phyloP scores from a whole-genome alignment of 2,329 filamentous ascomycete species.

The Aspergillus viridinutans region DNA sequence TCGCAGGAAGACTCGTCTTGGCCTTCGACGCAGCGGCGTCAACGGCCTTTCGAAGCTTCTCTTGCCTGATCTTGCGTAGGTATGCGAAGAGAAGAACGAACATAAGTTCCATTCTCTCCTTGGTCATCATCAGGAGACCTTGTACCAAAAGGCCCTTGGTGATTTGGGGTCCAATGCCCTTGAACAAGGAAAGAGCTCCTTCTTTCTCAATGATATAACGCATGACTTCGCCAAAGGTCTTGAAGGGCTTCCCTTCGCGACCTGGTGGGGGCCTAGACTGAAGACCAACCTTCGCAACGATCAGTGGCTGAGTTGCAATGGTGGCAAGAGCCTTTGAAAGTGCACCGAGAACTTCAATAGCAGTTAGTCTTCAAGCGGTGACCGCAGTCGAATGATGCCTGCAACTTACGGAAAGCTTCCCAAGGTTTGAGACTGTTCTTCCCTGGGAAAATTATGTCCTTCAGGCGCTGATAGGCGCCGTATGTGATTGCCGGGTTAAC shows the following conservation, averaged over 20 bases:
- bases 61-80: slow-evolving; percentile 63
- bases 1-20: slow-evolving; percentile 48
- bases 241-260: slow-evolving; percentile 85
- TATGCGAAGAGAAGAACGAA: slow-evolving; percentile 86
- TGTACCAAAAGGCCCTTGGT: slow-evolving; percentile 90
- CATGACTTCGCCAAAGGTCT: slow-evolving; percentile 92
- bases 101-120: slow-evolving; percentile 86
- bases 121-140: slow-evolving; percentile 97
- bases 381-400: not conserved
- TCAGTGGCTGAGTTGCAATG: slow-evolving; percentile 86
- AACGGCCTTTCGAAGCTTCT: slow-evolving; percentile 65
- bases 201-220: slow-evolving; percentile 87
- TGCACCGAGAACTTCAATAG: slow-evolving; percentile 70
- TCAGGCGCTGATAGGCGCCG: slow-evolving; percentile 87
- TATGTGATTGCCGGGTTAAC: slow-evolving; percentile 98
- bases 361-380: slow-evolving; percentile 9
- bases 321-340: slow-evolving; percentile 91
- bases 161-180: slow-evolving; percentile 92
- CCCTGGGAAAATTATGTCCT: slow-evolving; percentile 70
- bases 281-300: slow-evolving; percentile 94
- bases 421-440: slow-evolving; percentile 71
- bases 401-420: slow-evolving; percentile 81
- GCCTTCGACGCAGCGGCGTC: slow-evolving; percentile 60
- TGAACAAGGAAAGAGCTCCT: slow-evolving; percentile 79
- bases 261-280: slow-evolving; percentile 86